phyloP scores from a whole-genome alignment of 345 rosid species.

The Populus euphratica region DNA sequence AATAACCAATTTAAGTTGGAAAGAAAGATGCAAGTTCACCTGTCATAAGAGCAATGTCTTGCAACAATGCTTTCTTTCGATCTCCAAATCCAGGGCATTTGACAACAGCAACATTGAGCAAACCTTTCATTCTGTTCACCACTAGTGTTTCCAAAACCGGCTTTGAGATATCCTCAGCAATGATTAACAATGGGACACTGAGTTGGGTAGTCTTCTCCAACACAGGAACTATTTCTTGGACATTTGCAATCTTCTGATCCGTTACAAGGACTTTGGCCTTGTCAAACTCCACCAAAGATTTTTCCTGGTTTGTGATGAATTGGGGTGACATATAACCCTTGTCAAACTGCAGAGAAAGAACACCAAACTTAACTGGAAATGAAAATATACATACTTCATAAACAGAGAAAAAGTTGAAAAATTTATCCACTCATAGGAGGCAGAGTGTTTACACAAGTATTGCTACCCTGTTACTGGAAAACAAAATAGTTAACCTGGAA shows the following conservation, averaged over 20 bases:
- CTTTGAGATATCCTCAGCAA: constrained; percentile 72
- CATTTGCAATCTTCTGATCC: constrained; percentile 60
- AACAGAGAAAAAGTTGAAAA: not conserved
- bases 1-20: constrained; percentile 1
- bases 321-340: constrained; percentile 78
- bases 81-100: constrained; percentile 75
- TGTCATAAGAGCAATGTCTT: constrained; percentile 87
- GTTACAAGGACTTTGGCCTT: constrained; percentile 75
- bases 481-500: not conserved
- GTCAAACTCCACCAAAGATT: constrained; percentile 68
- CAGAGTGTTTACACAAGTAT: not conserved
- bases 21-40: constrained; percentile 33
- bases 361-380: not conserved
- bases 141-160: constrained; percentile 67
- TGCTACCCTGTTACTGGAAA: not conserved
- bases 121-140: constrained; percentile 67
- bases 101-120: constrained; percentile 76
- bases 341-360: constrained; percentile 51
- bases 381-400: not conserved
- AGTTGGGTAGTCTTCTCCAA: constrained; percentile 72
- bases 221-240: constrained; percentile 65
- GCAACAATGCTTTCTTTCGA: constrained; percentile 76
- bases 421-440: not conserved
- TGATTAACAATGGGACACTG: constrained; percentile 71
- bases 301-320: constrained; percentile 81